phyloP scores from a whole-genome alignment of 345 rosid species.

The Aquilaria yunnanensis region DNA sequence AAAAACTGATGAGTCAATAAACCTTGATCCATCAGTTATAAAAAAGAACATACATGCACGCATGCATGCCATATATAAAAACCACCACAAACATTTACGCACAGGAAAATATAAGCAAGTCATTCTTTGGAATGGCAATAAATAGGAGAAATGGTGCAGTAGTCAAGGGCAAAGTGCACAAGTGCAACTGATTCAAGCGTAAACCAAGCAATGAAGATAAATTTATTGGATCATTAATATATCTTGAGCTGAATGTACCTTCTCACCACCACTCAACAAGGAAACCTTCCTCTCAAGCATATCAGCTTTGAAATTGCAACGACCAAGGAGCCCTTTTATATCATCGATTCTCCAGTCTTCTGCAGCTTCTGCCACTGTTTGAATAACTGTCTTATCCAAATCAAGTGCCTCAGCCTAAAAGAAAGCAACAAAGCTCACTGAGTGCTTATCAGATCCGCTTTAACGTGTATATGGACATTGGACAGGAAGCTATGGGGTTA shows the following conservation, averaged over 20 bases:
- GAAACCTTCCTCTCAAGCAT: conserved; percentile 94
- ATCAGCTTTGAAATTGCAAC: conserved; percentile 93
- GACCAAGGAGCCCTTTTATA: conserved; percentile 93
- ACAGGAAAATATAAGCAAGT: no score
- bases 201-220: no score
- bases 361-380: conserved; percentile 85
- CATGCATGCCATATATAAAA: no score
- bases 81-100: no score
- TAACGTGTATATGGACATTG: background rate
- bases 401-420: conserved; percentile 91
- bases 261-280: conserved; percentile 95
- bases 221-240: no score
- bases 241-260: conserved; percentile 26
- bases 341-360: conserved; percentile 95
- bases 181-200: no score
- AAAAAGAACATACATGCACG: no score
- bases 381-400: conserved; percentile 78
- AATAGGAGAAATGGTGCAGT: no score
- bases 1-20: no score
- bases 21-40: no score
- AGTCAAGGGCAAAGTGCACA: no score
- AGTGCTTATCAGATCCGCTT: background rate
- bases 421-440: conserved; percentile 9
- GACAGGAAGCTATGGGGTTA: conserved; percentile 2
- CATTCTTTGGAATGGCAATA: no score